Evolutionary conservation across 1,284 basidiomycete genomes (phyloP).

Genomic region (Mixia osmundae): DNA sequence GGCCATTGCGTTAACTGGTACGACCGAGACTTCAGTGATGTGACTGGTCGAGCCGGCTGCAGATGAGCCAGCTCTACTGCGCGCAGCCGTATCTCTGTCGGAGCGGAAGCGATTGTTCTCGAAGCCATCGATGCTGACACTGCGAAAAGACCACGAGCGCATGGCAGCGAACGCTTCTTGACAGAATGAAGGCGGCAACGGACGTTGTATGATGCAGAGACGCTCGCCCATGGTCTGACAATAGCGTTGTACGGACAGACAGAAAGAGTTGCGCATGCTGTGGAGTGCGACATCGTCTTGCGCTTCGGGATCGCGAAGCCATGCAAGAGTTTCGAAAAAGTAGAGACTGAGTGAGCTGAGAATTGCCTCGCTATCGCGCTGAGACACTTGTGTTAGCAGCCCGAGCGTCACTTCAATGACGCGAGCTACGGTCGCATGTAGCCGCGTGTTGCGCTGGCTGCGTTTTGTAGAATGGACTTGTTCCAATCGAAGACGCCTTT

Average conservation of each 20-base stretch:
- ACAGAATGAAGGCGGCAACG: background rate
- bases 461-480: conserved; percentile 22
- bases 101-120: too few relatives aligned
- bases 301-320: conserved; percentile 44
- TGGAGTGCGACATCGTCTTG: conserved; percentile 32
- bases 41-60: too few relatives aligned
- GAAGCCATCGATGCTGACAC: too few relatives aligned
- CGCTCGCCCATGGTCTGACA: too few relatives aligned
- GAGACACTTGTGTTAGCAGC: background rate
- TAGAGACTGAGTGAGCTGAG: background rate
- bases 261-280: conserved; percentile 8
- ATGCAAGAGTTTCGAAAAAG: conserved; percentile 53
- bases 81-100: too few relatives aligned
- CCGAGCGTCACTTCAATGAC: conserved; percentile 25
- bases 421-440: conserved; percentile 70
- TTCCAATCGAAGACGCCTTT: conserved; percentile 26
- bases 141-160: too few relatives aligned
- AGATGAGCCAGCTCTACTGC: too few relatives aligned
- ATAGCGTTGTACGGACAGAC: conserved; percentile 1
- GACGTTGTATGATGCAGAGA: too few relatives aligned
- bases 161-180: background rate
- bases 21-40: conserved; percentile 1
- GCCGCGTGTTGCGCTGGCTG: conserved; percentile 46
- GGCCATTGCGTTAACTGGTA: conserved; percentile 48
- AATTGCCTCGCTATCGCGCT: background rate